These are phyloP conservation scores for Diplogelasinospora grovesii DNA, from an alignment of 495 filamentous ascomycete species.

Conservation along the genomic window DNA sequence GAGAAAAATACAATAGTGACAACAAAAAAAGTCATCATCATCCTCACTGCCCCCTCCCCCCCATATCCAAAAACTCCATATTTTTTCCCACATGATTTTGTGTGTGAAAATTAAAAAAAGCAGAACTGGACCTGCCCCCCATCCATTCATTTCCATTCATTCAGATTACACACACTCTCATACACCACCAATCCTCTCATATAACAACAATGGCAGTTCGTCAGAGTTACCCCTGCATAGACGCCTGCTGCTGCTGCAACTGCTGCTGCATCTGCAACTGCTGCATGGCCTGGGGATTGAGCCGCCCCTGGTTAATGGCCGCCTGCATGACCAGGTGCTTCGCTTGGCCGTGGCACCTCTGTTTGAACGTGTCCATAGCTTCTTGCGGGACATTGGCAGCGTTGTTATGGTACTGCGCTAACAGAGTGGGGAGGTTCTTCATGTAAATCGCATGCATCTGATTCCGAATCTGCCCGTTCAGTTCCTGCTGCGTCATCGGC, in stretches of 20 bases:
- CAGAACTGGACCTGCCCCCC: too few relatives aligned
- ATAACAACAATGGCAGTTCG: too few relatives aligned
- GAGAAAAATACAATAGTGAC: too few relatives aligned
- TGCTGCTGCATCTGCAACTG: slow-evolving; percentile 8
- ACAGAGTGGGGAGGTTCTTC: slow-evolving; percentile 41
- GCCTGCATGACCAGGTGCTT: neutral
- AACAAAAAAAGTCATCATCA: too few relatives aligned
- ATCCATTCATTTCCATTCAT: too few relatives aligned
- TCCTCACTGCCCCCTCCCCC: too few relatives aligned
- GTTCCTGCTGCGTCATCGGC: slow-evolving; percentile 8
- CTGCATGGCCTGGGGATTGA: slow-evolving; percentile 33
- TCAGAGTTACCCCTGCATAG: slow-evolving; percentile 26
- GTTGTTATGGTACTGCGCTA: slow-evolving; percentile 31
- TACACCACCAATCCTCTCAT: too few relatives aligned
- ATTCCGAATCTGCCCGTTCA: slow-evolving; percentile 19
- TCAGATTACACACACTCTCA: too few relatives aligned
- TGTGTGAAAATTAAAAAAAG: too few relatives aligned
- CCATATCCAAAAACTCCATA: too few relatives aligned
- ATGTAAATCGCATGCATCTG: slow-evolving; percentile 38
- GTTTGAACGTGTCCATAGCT: slow-evolving; percentile 7
- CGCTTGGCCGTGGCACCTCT: neutral
- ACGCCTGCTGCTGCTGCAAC: slow-evolving; percentile 17
- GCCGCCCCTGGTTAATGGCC: slow-evolving; percentile 1
- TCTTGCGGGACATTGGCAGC: slow-evolving; percentile 29
- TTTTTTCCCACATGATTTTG: too few relatives aligned